Percentiles rank a stretch among this genome's conserved stretches.
Evolutionary conservation across 2,329 filamentous ascomycete species (phyloP).

Genomic region (Alternaria infectoria): DNA sequence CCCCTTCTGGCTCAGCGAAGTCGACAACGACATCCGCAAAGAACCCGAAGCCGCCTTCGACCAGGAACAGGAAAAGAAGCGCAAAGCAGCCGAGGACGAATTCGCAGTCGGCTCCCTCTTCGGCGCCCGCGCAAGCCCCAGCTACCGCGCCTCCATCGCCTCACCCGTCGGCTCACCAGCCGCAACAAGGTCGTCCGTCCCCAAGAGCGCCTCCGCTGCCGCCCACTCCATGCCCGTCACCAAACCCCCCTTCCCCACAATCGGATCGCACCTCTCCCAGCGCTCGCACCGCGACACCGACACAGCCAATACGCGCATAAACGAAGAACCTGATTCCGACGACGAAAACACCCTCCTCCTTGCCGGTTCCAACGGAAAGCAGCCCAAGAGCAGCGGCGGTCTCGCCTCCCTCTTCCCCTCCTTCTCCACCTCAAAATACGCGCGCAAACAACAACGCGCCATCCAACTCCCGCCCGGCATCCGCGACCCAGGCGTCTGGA

Average conservation of each 20-base stretch:
- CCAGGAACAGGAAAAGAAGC: conserved; percentile 84
- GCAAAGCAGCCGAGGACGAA: conserved; percentile 82
- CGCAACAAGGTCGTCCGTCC: conserved; percentile 32
- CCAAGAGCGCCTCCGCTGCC: conserved; percentile 25
- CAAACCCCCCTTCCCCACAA: conserved; percentile 20
- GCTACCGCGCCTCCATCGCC: conserved; percentile 62
- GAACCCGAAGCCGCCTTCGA: conserved; percentile 91
- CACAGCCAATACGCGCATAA: conserved; percentile 45
- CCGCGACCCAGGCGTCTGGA: conserved; percentile 81
- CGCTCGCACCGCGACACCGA: not conserved
- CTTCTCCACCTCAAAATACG: conserved; percentile 77
- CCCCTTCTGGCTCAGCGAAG: conserved; percentile 92
- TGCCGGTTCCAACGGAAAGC: conserved; percentile 43
- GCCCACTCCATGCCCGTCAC: conserved; percentile 28
- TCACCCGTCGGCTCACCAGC: conserved; percentile 71
- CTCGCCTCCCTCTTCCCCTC: conserved; percentile 78
- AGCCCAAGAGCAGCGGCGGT: conserved; percentile 59
- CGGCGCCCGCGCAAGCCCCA: conserved; percentile 55
- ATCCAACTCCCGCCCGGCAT: conserved; percentile 81
- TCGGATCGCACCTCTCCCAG: conserved; percentile 23
- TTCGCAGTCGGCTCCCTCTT: conserved; percentile 89
- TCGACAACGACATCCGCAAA: conserved; percentile 91
- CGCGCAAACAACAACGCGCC: conserved; percentile 57
- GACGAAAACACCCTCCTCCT: conserved; percentile 43
- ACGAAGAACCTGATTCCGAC: conserved; percentile 57